Percentiles rank a stretch among this genome's conserved stretches.
These are phyloP conservation scores for Paradendryphiella salina DNA, from an alignment of 2,329 filamentous ascomycete species.

Conservation along the genomic window DNA sequence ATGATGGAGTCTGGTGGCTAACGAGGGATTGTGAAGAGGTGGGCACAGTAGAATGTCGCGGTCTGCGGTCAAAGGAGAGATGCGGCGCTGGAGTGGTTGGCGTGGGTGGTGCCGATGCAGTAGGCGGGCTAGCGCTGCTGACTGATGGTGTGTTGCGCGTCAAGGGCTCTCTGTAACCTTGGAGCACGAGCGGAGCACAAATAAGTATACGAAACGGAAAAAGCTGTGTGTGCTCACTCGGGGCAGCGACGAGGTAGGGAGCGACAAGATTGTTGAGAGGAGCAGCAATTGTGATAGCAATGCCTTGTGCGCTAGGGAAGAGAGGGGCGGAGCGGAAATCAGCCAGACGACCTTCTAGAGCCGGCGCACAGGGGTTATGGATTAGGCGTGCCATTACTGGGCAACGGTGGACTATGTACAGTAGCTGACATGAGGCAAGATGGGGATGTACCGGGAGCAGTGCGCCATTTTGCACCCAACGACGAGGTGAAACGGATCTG, in stretches of 20 bases:
- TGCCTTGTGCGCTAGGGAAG: constrained; percentile 32
- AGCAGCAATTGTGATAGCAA: constrained; percentile 30
- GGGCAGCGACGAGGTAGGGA: constrained; percentile 29
- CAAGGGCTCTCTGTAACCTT: constrained; percentile 3
- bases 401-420: constrained; percentile 19
- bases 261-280: constrained; percentile 28
- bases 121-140: constrained; percentile 27
- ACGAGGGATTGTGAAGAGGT: constrained; percentile 27
- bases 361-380: constrained; percentile 25
- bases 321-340: constrained; percentile 40
- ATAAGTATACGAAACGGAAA: constrained; percentile 28
- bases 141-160: constrained; percentile 18
- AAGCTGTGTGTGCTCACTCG: constrained; percentile 28
- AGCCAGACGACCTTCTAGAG: constrained; percentile 20
- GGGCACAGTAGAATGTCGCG: constrained; percentile 12
- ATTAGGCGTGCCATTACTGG: constrained; percentile 20
- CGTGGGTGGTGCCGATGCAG: constrained; percentile 14
- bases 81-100: constrained; percentile 19
- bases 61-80: constrained; percentile 25
- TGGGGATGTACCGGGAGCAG: constrained; percentile 24
- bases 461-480: constrained; percentile 20
- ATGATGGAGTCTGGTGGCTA: constrained; percentile 49
- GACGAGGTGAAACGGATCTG: constrained; percentile 41
- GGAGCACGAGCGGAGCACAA: constrained; percentile 30
- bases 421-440: constrained; percentile 12